These are phyloP conservation scores for Pythium brassicae DNA, from an alignment of 352 stramenopile genomes.

Conservation along the genomic window DNA sequence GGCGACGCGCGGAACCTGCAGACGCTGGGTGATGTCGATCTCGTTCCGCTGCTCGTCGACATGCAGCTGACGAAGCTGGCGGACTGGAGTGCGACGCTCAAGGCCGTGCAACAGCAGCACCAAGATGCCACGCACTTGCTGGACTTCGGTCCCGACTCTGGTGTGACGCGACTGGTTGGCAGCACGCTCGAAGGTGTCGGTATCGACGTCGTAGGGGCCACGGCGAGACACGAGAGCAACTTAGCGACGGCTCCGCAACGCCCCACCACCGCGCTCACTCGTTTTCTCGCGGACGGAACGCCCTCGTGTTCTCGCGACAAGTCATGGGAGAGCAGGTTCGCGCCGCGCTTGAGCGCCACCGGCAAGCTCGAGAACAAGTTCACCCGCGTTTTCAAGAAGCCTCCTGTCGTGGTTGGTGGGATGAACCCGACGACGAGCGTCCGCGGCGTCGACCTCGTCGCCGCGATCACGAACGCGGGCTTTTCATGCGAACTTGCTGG, in stretches of 20 bases:
- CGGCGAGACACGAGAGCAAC: constrained; percentile 40
- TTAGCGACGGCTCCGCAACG: constrained; percentile 17
- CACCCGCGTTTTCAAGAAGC: constrained; percentile 68
- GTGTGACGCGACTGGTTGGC: constrained; percentile 47
- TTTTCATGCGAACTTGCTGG: constrained; percentile 78
- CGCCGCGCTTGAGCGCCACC: constrained; percentile 31
- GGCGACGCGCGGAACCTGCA: constrained; percentile 50
- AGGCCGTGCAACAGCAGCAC: constrained; percentile 29
- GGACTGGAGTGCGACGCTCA: constrained; percentile 57
- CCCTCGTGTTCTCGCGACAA: constrained; percentile 4
- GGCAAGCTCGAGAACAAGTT: constrained; percentile 68
- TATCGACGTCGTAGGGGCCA: constrained; percentile 33
- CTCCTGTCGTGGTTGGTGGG: constrained; percentile 75
- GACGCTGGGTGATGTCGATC: constrained; percentile 27
- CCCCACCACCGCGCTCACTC: constrained; percentile 31
- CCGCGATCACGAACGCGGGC: constrained; percentile 73
- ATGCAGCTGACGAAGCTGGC: constrained; percentile 63
- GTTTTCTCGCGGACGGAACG: constrained; percentile 29
- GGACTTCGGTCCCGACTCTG: constrained; percentile 67
- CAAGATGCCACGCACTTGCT: constrained; percentile 57
- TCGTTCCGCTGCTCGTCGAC: constrained; percentile 43
- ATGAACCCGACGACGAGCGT: constrained; percentile 87
- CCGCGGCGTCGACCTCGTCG: constrained; percentile 76
- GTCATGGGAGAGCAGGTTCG: constrained; percentile 57
- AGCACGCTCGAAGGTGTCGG: constrained; percentile 45